Base-by-base conservation (phyloP, 73 alveolate genomes). In the Uronychia binucleata region DNA sequence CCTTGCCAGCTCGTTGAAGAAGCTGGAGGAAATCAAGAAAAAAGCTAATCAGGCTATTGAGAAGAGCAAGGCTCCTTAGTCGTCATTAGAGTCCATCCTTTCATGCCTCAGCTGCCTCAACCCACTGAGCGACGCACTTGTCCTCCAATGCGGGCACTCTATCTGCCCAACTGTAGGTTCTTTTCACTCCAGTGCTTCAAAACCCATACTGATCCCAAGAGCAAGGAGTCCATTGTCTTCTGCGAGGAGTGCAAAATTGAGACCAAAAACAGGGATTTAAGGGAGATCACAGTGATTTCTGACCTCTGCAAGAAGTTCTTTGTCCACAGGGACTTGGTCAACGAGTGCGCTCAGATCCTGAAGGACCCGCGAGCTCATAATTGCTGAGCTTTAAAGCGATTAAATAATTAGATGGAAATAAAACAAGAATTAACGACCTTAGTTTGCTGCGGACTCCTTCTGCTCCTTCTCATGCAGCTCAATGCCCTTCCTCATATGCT, bases 201-300 rank as follows among this genome's bases (percentile, higher is more conserved):
- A 5, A 90, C 93, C 8, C 96, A 90, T 74, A 83, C 96, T n/a
- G 96, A 90, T 74, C 96, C 96, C 30, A 90, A 90, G 34, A 90
- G 96, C 34, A 86, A 85, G 46, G 96, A 90, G 57, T 90, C 96
- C 31, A 58, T 90, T 1, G 96, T 90, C 28, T 90, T 90, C 78
- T 90, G 96, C 58, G 96, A 90, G 83, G 96, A 90, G 74, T 90
- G 96, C 82, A 90, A 90, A 81, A 74, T 90, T 27, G 96, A 90
- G 58, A 90, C 96, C 19, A 90, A 90, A 80, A 90, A 90, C 57
- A 90, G 86, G 57, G 84, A 81, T 26, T 81, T 90, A 46, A 46
- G 67, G 19, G 67, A 46, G 19, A 46, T 46, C 67, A 5, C 67
- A 46, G 67, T 46, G n/a, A 46, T 46, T 5, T 46, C 67, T 46